Percentiles rank a stretch among this genome's conserved stretches.
Conservation (phyloP, 2,329 filamentous ascomycete species). For the Simplicillium sp. region DNA sequence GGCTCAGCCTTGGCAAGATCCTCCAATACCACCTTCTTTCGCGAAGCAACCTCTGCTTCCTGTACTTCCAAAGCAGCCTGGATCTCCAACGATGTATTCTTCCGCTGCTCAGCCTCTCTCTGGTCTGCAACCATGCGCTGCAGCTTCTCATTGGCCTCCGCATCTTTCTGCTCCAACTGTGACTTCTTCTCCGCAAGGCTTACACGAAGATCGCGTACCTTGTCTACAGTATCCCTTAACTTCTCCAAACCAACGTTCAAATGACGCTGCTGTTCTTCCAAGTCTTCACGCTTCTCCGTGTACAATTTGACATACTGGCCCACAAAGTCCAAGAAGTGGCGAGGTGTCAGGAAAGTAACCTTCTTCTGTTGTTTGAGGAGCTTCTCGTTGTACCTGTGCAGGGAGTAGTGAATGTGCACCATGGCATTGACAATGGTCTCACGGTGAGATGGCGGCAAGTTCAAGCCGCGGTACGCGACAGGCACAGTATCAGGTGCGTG, state of each 20-base stretch:
- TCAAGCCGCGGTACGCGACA: constrained; percentile 80
- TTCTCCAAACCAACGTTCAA: constrained; percentile 98
- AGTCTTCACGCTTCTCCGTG: constrained; percentile 94
- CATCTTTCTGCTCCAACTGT: constrained; percentile 86
- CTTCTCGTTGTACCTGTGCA: constrained; percentile 81
- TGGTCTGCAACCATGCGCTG: constrained; percentile 97
- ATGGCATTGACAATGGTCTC: constrained; percentile 94
- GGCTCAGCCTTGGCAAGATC: constrained; percentile 90
- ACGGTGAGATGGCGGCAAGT: constrained; percentile 77
- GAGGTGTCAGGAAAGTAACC: constrained; percentile 85
- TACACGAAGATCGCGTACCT: constrained; percentile 83
- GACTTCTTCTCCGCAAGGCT: constrained; percentile 92
- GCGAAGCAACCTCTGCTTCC: constrained; percentile 74
- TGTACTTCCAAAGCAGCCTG: constrained; percentile 81
- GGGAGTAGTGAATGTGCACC: constrained; percentile 96
- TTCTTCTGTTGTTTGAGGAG: constrained; percentile 87
- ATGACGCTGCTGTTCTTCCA: constrained; percentile 97
- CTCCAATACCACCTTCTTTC: constrained; percentile 73
- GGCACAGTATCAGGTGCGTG: constrained; percentile 83
- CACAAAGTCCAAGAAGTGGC: constrained; percentile 96
- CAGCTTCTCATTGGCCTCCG: constrained; percentile 93
- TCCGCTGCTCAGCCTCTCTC: constrained; percentile 84
- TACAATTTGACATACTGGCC: constrained; percentile 96
- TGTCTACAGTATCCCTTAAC: constrained; percentile 90
- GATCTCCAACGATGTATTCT: constrained; percentile 79